Evolutionary conservation across 1,284 basidiomycete species (phyloP), one percentile per base, ranked within the genome.

Genomic region (Microbotryum violaceum): DNA sequence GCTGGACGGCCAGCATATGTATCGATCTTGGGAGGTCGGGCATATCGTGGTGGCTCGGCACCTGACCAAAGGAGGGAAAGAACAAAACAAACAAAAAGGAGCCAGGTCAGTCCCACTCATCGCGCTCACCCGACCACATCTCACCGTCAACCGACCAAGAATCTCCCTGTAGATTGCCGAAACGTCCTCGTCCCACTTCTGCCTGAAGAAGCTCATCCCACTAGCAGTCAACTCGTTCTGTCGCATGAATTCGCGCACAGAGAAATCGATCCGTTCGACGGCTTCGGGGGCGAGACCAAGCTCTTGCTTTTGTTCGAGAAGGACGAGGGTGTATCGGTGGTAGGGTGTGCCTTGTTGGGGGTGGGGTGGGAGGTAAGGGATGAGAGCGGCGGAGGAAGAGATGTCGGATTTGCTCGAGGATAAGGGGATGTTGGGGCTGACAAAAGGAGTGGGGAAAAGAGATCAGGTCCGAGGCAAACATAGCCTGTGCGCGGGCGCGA

Each of bases 191-290:
- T 85, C 81, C 87, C 90, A 93, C 47, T 85, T 80, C 68, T 83
- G 82, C 68, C 91, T 80, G 83, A 85, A 93, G 84, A 93, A 91
- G 74, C 88, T 86, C 23, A 82, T 83, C 6, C 86, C 91, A 14
- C 57, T 64, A 12, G 74, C 78, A 66, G 81, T 78, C 54, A 91
- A 76, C 10, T 77, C 78, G 76, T 85, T 81, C 61, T 78, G 68
- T 46, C 75, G 74, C 51, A 82, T 77, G 70, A 90, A 91, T 20
- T 75, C 76, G 49, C 87, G 80, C 37, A 88, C 78, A 74, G 85
- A 75, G 72, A 92, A 90, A 14, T 79, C 78, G 8, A 77, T 74
- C 31, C 87, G 81, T 27, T 79, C 75, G 2, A 75, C 69, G 16
- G 78, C 78, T 5, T 63, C 52, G 18, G 75, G 75, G 54, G 74